phyloP scores from a whole-genome alignment of 2,329 filamentous ascomycete species.

The Fusarium caatingaense region DNA sequence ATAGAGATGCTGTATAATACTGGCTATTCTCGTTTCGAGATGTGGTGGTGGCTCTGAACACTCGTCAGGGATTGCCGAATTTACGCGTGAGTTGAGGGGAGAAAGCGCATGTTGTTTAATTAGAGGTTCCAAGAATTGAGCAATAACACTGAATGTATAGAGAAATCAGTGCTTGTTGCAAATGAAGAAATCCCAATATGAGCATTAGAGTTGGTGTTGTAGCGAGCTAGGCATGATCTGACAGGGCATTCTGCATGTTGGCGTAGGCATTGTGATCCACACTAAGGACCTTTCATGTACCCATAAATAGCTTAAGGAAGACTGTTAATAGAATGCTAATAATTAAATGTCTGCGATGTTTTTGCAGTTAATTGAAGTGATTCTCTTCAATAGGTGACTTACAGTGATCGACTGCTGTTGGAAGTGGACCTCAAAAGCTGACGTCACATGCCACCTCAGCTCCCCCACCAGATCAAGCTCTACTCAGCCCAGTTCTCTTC shows the following conservation, averaged over 20 bases:
- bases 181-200: too few relatives aligned
- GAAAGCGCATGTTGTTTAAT: fast-evolving
- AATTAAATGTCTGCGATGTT: fast-evolving
- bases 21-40: neutral
- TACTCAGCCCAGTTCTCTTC: neutral
- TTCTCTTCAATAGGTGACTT: neutral
- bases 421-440: constrained; percentile 17
- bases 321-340: neutral
- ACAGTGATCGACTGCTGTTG: neutral
- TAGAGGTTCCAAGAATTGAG: too few relatives aligned
- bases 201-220: neutral
- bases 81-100: neutral
- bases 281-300: neutral
- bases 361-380: neutral
- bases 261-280: neutral
- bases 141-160: too few relatives aligned
- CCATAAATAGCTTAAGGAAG: neutral
- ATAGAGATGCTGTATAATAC: too few relatives aligned
- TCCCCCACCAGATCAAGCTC: neutral
- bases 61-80: neutral
- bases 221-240: neutral
- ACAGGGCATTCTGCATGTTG: neutral
- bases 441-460: constrained; percentile 33
- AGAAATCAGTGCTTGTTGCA: too few relatives aligned
- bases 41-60: neutral